Evolutionary conservation across 345 rosid genomes (phyloP).

Genomic region (Lepidium africanum): DNA sequence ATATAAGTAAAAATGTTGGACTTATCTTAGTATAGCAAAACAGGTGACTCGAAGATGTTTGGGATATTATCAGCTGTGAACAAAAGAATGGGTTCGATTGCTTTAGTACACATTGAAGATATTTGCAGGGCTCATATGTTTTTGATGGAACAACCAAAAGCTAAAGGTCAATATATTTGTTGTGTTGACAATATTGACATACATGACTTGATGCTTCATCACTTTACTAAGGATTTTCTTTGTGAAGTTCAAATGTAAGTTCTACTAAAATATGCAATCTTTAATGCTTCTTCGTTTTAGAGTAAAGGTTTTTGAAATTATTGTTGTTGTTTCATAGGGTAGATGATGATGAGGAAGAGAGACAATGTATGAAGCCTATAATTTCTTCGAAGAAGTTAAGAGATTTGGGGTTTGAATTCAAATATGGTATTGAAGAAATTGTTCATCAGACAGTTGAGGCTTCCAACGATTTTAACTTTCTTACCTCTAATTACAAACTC

Average conservation of each 20-base stretch:
- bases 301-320: neutral
- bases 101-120: slow-evolving; percentile 73
- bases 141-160: slow-evolving; percentile 52
- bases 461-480: slow-evolving; percentile 36
- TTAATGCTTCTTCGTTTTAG: neutral
- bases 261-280: neutral
- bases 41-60: slow-evolving; percentile 51
- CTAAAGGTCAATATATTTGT: slow-evolving; percentile 63
- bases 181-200: slow-evolving; percentile 37
- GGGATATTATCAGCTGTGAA: slow-evolving; percentile 59
- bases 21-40: neutral
- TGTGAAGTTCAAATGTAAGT: slow-evolving; percentile 31
- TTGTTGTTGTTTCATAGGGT: slow-evolving; percentile 22
- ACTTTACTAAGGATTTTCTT: slow-evolving; percentile 29
- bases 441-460: slow-evolving; percentile 39
- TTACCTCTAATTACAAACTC: neutral
- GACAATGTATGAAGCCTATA: slow-evolving; percentile 29
- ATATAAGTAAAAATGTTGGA: neutral
- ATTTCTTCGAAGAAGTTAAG: slow-evolving; percentile 68
- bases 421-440: slow-evolving; percentile 49
- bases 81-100: slow-evolving; percentile 69
- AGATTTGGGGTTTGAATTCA: slow-evolving; percentile 55
- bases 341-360: slow-evolving; percentile 22
- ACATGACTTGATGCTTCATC: slow-evolving; percentile 34
- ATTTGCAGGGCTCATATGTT: slow-evolving; percentile 66